A percentile compares a stretch with the other conserved stretches of the same genome.
These are phyloP conservation scores for Sideroxylon spinosum DNA, from an alignment of 179 eudicot genomes.

Conservation along the genomic window DNA sequence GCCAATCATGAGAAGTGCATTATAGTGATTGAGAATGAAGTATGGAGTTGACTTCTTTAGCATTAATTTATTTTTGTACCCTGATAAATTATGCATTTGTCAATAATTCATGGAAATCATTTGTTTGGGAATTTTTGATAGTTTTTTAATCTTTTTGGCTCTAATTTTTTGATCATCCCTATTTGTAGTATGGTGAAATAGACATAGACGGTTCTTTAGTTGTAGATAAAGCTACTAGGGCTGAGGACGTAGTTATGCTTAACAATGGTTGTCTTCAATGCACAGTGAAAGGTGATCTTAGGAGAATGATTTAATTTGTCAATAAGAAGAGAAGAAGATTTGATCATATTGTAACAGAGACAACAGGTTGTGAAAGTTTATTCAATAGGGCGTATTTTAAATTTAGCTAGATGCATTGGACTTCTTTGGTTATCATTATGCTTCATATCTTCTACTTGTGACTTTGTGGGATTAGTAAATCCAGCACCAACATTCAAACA, in stretches of 20 bases:
- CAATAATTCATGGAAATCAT: background rate
- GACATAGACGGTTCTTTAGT: constrained; percentile 98
- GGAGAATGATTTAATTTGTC: constrained; percentile 88
- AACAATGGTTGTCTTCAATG: constrained; percentile 97
- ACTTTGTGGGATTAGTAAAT: constrained; percentile 76
- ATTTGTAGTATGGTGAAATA: constrained; percentile 86
- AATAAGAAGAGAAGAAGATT: constrained; percentile 76
- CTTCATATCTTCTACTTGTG: background rate
- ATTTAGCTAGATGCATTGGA: constrained; percentile 1
- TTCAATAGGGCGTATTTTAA: background rate
- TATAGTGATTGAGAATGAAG: constrained; percentile 99
- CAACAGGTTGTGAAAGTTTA: constrained; percentile 57
- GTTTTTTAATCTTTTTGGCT: background rate
- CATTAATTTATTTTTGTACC: constrained; percentile 3
- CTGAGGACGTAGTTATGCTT: constrained; percentile 97
- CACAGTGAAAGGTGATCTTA: constrained; percentile 99
- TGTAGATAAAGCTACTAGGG: constrained; percentile 78
- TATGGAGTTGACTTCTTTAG: constrained; percentile 19
- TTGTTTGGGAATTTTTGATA: background rate
- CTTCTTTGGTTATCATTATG: background rate
- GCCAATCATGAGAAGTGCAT: constrained; percentile 97
- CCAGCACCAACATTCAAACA: constrained; percentile 98
- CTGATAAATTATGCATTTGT: background rate
- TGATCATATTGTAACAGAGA: constrained; percentile 94
- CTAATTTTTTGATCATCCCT: background rate